Evolutionary conservation across 2,329 filamentous ascomycete species (phyloP).

Genomic region (Penicillium olsonii): DNA sequence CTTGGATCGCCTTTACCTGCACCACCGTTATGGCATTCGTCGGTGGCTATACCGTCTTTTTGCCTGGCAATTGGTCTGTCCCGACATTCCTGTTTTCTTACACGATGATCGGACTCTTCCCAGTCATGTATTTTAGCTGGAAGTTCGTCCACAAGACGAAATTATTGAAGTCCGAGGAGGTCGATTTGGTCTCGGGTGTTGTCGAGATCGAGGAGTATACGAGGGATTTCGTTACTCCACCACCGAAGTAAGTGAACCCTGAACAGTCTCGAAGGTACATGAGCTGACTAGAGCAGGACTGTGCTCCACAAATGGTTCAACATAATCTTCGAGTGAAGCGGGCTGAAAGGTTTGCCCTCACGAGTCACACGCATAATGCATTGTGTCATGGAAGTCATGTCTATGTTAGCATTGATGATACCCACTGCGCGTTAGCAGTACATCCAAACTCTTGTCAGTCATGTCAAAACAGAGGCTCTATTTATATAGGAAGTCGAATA

Average conservation of each 20-base stretch:
- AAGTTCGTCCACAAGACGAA: constrained; percentile 69
- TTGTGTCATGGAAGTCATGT: too few relatives aligned
- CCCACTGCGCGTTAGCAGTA: too few relatives aligned
- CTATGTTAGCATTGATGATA: too few relatives aligned
- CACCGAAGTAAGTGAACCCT: constrained; percentile 51
- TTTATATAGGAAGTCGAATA: too few relatives aligned
- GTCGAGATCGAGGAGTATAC: constrained; percentile 70
- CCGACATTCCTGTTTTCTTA: constrained; percentile 76
- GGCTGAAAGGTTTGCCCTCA: not conserved
- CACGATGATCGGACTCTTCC: constrained; percentile 72
- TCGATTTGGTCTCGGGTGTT: constrained; percentile 64
- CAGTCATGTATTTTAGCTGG: constrained; percentile 68
- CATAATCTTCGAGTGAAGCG: constrained; percentile 22
- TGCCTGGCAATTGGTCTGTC: constrained; percentile 67
- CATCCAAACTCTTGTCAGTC: too few relatives aligned
- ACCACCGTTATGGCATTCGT: constrained; percentile 73
- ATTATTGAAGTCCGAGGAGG: constrained; percentile 57
- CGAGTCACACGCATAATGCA: not conserved
- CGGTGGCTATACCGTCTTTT: constrained; percentile 74
- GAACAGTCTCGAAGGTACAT: not conserved
- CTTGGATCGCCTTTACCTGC: constrained; percentile 65
- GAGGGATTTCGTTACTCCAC: constrained; percentile 57
- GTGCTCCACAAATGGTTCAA: constrained; percentile 21
- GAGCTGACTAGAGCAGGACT: constrained; percentile 26
- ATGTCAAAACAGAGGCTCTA: too few relatives aligned